phyloP scores from a whole-genome alignment of 2,329 filamentous ascomycete species.

The Pestalotiopsis sp. region DNA sequence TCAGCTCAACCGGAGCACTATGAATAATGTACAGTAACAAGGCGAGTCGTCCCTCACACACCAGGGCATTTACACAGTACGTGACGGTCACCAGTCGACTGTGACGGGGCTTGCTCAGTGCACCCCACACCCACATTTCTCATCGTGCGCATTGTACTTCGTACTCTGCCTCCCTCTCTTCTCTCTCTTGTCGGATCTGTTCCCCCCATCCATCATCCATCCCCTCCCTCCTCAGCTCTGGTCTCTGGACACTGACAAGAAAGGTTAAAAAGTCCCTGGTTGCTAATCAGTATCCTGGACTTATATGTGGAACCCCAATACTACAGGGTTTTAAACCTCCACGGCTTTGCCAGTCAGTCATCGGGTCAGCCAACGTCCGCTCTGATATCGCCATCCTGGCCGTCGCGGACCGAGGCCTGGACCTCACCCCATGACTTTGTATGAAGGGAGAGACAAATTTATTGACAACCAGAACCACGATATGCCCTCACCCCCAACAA shows the following conservation, averaged over 20 bases:
- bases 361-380: conserved; percentile 29
- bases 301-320: conserved; percentile 16
- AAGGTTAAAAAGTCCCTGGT: conserved; percentile 26
- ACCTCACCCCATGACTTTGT: conserved; percentile 13
- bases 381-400: conserved; percentile 22
- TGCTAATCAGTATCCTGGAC: conserved; percentile 32
- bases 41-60: not conserved
- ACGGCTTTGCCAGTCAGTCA: conserved; percentile 25
- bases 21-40: not conserved
- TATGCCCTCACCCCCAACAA: not conserved
- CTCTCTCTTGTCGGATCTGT: conserved; percentile 6
- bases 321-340: conserved; percentile 27
- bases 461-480: not conserved
- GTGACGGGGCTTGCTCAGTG: conserved; percentile 18
- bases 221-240: conserved; percentile 23
- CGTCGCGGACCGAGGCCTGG: conserved; percentile 28
- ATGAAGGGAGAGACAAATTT: not conserved
- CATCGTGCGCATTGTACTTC: conserved; percentile 1
- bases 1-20: not conserved
- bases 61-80: not conserved
- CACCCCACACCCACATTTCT: conserved; percentile 12
- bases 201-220: conserved; percentile 18
- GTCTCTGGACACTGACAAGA: conserved; percentile 18
- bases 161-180: conserved; percentile 24
- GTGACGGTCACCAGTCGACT: not conserved